phyloP scores from a whole-genome alignment of 176 grass and related monocot genomes.

The Oryza officinalis region DNA sequence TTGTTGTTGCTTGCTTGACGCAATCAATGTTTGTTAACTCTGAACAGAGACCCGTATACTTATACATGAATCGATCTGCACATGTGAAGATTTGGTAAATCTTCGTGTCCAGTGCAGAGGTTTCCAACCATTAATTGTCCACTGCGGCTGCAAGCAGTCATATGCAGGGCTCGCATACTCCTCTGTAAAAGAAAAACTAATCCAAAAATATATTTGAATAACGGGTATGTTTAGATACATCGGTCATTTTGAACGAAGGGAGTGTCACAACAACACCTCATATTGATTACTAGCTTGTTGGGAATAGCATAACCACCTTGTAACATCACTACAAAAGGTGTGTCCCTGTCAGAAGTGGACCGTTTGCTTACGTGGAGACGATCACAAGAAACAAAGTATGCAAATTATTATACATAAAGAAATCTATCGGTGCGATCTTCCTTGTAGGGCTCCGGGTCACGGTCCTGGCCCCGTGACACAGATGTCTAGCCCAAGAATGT shows the following conservation, averaged over 20 bases:
- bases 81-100: background rate
- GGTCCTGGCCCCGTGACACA: background rate
- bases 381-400: background rate
- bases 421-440: background rate
- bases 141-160: background rate
- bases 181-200: too few relatives aligned
- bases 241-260: too few relatives aligned
- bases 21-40: background rate
- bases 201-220: too few relatives aligned
- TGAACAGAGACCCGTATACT: background rate
- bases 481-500: background rate
- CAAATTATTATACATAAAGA: background rate
- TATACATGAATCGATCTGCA: too few relatives aligned
- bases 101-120: background rate
- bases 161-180: background rate
- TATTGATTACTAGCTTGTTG: background rate
- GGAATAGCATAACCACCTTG: background rate
- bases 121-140: background rate
- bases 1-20: slow-evolving; percentile 21
- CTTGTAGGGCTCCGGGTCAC: background rate
- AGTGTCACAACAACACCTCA: background rate
- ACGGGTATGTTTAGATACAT: too few relatives aligned
- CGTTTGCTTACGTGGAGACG: background rate
- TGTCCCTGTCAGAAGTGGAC: slow-evolving; percentile 12
- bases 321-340: slow-evolving; percentile 4